Base-by-base conservation (phyloP, 805 yeast species). In the Spathaspora hagerdaliae region DNA sequence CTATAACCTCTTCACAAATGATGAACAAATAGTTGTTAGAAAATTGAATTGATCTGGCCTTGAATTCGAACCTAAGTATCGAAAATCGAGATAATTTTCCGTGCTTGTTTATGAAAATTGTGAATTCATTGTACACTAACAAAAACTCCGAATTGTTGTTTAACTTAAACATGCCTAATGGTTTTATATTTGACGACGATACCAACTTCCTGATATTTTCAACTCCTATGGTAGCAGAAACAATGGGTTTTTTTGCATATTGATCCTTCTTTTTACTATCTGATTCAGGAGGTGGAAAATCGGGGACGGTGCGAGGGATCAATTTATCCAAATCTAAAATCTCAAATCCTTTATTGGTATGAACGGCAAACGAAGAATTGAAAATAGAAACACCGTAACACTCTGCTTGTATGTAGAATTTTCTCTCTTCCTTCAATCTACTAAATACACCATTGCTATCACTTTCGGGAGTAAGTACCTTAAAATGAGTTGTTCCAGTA, bases 71-170 rank as follows among this genome's bases (percentile, higher is more conserved):
- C 47, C 66, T 61, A 2, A 81, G 60, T 34, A 71, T 58, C 7
- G 73, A 60, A 32, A 62, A 64, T 15, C 79, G 61, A 7, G 78
- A 73, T 34, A 82, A 66, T 49, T 74, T 73, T 3, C 87, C 87
- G 36, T 73, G 69, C 40, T 77, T 74, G 57, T 84, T 81, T 47
- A 83, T 75, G 47, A 82, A 82, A 2, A 87, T 67, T 4, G 87
- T 89, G 54, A 84, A 82, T 43, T 81, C 82, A 45, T 78, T 85
- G 65, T 86, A 88, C 33, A 86, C 84, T 39, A 86, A 60, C 11
- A 86, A 62, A 43, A 82, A 77, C 42, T 78, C 78, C 11, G 70
- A 64, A 43, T 77, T 69, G 40, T 79, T 78, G 7, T 71, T 61
- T n/a, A 85, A 67, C 54, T 79, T 79, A 57, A 77, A 82, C 74